Conservation (phyloP, 768 basidiomycete species). For the Termitomyces sp. region DNA sequence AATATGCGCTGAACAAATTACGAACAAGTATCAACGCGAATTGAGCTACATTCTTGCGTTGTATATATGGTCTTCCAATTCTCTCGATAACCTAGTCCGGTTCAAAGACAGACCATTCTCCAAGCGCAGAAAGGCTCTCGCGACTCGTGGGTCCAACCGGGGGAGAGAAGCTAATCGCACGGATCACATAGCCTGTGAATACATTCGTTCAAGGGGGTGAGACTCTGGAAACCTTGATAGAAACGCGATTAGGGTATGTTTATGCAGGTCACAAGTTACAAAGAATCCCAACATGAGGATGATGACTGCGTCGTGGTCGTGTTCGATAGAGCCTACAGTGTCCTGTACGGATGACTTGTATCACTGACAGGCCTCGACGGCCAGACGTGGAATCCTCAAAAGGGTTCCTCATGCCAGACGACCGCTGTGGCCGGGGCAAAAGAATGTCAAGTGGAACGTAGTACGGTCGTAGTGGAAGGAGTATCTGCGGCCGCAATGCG, state of each 20-base stretch:
- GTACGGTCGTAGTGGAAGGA: not conserved
- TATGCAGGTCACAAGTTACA: not conserved
- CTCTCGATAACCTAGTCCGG: not conserved
- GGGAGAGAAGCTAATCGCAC: not conserved
- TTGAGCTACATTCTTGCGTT: not conserved
- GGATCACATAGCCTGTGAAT: not conserved
- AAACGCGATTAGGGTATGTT: conserved; percentile 1
- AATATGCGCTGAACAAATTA: not conserved
- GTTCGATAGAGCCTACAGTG: not conserved
- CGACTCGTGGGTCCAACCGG: not conserved
- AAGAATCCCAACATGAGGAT: conserved; percentile 3
- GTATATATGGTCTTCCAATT: not conserved
- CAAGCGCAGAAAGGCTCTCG: not conserved
- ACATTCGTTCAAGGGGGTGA: not conserved
- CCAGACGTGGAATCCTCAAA: not conserved
- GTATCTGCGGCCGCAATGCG: not conserved
- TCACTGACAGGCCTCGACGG: not conserved
- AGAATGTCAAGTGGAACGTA: not conserved
- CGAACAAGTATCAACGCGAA: not conserved
- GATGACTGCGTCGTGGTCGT: not conserved
- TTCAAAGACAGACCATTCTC: not conserved
- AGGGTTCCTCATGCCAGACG: no score
- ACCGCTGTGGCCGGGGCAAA: no score
- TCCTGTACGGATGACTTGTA: not conserved
- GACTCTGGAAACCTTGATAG: not conserved